Conservation (phyloP, 495 filamentous ascomycete genomes). For the Penicillium arizonense region DNA sequence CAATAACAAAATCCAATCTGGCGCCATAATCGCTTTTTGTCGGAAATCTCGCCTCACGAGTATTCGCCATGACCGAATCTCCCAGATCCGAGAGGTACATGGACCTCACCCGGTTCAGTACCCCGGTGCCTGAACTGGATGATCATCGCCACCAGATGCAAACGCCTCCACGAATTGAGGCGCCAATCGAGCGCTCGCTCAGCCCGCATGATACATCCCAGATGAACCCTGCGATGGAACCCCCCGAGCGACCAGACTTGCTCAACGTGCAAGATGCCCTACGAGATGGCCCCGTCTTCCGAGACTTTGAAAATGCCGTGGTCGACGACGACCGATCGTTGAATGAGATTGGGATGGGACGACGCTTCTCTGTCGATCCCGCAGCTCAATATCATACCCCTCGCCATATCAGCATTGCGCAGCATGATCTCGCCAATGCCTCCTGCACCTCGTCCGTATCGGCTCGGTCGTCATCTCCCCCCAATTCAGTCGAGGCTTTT, state of each 20-base stretch:
- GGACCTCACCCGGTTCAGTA: slow-evolving; percentile 62
- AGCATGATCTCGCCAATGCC: slow-evolving; percentile 41
- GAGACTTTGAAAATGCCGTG: slow-evolving; percentile 80
- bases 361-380: slow-evolving; percentile 41
- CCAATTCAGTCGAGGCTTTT: slow-evolving; percentile 97
- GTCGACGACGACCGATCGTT: slow-evolving; percentile 69
- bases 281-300: slow-evolving; percentile 51
- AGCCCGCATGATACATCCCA: slow-evolving; percentile 40
- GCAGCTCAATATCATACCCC: slow-evolving; percentile 34
- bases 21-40: slow-evolving; percentile 14
- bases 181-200: slow-evolving; percentile 32
- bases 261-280: slow-evolving; percentile 49
- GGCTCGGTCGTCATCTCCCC: slow-evolving; percentile 75
- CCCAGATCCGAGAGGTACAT: slow-evolving; percentile 58
- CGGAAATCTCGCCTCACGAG: slow-evolving; percentile 1
- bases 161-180: slow-evolving; percentile 62
- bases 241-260: slow-evolving; percentile 43
- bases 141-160: slow-evolving; percentile 83
- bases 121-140: slow-evolving; percentile 85
- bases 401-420: slow-evolving; percentile 39
- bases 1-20: slow-evolving; percentile 16
- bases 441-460: slow-evolving; percentile 57
- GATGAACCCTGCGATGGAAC: slow-evolving; percentile 25
- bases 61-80: slow-evolving; percentile 58
- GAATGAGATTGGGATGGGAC: slow-evolving; percentile 38